Conservation (phyloP, 1,284 basidiomycete species). For the Cryptococcus sp. region DNA sequence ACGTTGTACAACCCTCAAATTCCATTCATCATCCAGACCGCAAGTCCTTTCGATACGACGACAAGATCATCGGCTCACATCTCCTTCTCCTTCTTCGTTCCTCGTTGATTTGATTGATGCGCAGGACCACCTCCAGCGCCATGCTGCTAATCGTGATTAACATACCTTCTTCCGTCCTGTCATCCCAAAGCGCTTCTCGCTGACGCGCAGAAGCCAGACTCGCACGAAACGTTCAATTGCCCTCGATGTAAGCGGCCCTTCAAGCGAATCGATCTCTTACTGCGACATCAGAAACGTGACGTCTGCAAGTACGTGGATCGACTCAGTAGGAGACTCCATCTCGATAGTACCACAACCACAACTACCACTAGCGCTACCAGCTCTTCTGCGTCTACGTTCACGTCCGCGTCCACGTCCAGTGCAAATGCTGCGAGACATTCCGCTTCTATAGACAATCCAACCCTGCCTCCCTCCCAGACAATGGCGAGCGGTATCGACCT, state of each 20-base stretch:
- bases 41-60: too few relatives aligned
- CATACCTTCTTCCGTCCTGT: neutral
- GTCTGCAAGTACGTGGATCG: conserved; percentile 31
- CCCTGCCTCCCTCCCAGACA: too few relatives aligned
- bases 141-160: conserved; percentile 46
- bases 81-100: too few relatives aligned
- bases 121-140: conserved; percentile 46
- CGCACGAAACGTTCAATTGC: conserved; percentile 35
- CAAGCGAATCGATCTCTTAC: conserved; percentile 43
- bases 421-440: neutral
- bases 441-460: too few relatives aligned
- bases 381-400: neutral
- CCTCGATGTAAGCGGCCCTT: conserved; percentile 35
- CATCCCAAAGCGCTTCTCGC: neutral
- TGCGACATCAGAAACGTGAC: conserved; percentile 41
- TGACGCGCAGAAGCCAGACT: conserved; percentile 23
- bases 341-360: neutral
- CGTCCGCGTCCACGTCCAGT: neutral
- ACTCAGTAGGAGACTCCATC: neutral
- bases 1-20: too few relatives aligned
- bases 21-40: too few relatives aligned
- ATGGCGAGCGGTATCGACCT: too few relatives aligned
- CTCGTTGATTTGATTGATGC: too few relatives aligned
- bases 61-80: too few relatives aligned
- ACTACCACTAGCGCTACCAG: neutral